Base-by-base conservation (phyloP, 2,329 filamentous ascomycete species). In the Sclerotinia nivalis region DNA sequence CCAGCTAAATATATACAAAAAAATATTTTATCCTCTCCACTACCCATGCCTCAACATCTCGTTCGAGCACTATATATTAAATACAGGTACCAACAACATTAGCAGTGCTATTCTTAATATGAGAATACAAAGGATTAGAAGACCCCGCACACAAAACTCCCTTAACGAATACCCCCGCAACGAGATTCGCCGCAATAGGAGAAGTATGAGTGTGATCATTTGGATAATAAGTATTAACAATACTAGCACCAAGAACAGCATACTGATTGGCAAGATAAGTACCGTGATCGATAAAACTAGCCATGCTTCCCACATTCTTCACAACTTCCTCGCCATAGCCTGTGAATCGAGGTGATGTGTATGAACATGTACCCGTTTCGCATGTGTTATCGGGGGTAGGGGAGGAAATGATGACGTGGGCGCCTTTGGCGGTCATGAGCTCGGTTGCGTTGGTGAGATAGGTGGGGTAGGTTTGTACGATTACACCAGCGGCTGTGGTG, bases 301-400 rank as follows among this genome's bases (percentile, higher is more conserved):
- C 83, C 1, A 81, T 43, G 74, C 79, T 69, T 4, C 76, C 76
- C 6, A 71, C 71, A 73, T 77, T 71, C 75, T 77, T 69, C 0
- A 83, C 86, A 1, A 84, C 83, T 18, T 81, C 78, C 72, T 80
- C 73, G 13, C 84, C 83, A 74, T 89, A 90, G 1, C 76, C 84
- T 0, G 88, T 87, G 74, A 90, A 91, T 3, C 88, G 80, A 25
- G 81, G 80, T 2, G 85, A 77, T 0, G 75, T 73, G 70, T 85
- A 84, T 6, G 72, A 72, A 74, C 83, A 88, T 0, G 73, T 80
- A 0, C 87, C 86, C 0, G 79, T 80, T 74, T 90, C 87, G 84
- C 86, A 90, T 0, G 83, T 81, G 75, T 91, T 90, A 75, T 90
- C 86, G 0, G 89, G 88, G 1, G 88, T 91, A 71, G 87, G 86